Evolutionary conservation across 352 stramenopile genomes (phyloP).

Genomic region (Phytopythium montanum): DNA sequence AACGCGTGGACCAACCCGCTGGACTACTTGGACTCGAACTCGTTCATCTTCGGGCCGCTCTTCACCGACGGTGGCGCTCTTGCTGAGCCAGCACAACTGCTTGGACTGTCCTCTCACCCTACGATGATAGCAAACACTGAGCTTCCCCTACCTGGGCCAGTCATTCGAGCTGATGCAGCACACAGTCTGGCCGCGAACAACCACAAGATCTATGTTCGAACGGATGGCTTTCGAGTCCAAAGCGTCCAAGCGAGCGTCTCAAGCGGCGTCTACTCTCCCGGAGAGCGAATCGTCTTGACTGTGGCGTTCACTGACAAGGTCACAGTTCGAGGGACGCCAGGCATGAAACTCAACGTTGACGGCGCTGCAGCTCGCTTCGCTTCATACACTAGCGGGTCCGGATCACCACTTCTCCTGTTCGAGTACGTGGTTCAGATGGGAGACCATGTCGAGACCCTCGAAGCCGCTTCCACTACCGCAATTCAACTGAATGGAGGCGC

Average conservation of each 20-base stretch:
- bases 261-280: conserved; percentile 52
- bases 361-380: conserved; percentile 29
- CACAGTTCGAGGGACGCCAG: conserved; percentile 47
- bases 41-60: conserved; percentile 44
- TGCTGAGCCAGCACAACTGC: conserved; percentile 28
- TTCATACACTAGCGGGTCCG: conserved; percentile 46
- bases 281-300: conserved; percentile 45
- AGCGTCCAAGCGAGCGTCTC: conserved; percentile 27
- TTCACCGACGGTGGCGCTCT: conserved; percentile 21
- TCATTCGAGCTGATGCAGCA: conserved; percentile 43
- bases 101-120: conserved; percentile 32
- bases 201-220: conserved; percentile 59
- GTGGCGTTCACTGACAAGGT: conserved; percentile 46
- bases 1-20: conserved; percentile 37
- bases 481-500: conserved; percentile 48
- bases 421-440: conserved; percentile 47
- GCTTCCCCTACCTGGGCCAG: conserved; percentile 39
- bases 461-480: conserved; percentile 38
- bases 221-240: conserved; percentile 45
- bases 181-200: conserved; percentile 58
- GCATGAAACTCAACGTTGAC: conserved; percentile 47
- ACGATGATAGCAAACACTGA: conserved; percentile 33
- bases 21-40: conserved; percentile 31
- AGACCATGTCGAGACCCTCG: conserved; percentile 39
- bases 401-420: conserved; percentile 40